A percentile compares a stretch with the other conserved stretches of the same genome.
Conservation (phyloP, 2,329 filamentous ascomycete genomes). For the Hypoxylon sp. region DNA sequence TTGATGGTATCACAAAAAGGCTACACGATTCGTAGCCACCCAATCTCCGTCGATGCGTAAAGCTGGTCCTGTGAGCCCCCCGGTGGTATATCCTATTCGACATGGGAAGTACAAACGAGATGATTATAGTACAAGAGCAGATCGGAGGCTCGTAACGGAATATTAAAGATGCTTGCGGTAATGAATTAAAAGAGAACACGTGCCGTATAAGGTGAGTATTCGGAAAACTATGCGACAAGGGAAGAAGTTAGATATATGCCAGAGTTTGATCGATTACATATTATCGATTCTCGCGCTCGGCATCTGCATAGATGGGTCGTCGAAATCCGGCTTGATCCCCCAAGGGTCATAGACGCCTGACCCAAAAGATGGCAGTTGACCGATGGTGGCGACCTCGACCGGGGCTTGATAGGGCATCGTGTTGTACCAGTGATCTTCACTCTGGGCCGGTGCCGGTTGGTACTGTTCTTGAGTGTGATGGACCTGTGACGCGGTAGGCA, state of each 20-base stretch:
- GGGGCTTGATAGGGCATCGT: slow-evolving; percentile 66
- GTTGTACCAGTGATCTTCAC: slow-evolving; percentile 66
- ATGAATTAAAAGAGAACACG: slow-evolving; percentile 6
- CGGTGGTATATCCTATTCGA: slow-evolving; percentile 33
- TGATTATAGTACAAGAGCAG: slow-evolving; percentile 32
- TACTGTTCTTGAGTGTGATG: slow-evolving; percentile 53
- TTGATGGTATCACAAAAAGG: slow-evolving; percentile 22
- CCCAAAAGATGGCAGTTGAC: slow-evolving; percentile 63
- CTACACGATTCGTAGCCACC: slow-evolving; percentile 10
- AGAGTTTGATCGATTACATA: slow-evolving; percentile 56
- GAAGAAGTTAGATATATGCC: slow-evolving; percentile 9
- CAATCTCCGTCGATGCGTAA: slow-evolving; percentile 15
- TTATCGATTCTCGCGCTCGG: slow-evolving; percentile 69
- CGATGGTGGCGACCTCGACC: slow-evolving; percentile 68
- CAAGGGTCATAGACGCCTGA: slow-evolving; percentile 66
- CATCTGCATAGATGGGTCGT: slow-evolving; percentile 69
- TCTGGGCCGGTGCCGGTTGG: slow-evolving; percentile 55
- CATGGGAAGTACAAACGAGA: slow-evolving; percentile 31
- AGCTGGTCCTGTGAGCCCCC: slow-evolving; percentile 30
- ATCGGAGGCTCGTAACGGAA: slow-evolving; percentile 34
- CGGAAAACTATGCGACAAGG: slow-evolving; percentile 20
- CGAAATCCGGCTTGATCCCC: slow-evolving; percentile 68
- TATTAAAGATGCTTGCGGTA: slow-evolving; percentile 22
- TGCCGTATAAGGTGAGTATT: neutral
- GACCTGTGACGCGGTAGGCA: slow-evolving; percentile 44